Base-by-base conservation (phyloP, 2,329 filamentous ascomycete genomes). In the Stromatinia cepivora region DNA sequence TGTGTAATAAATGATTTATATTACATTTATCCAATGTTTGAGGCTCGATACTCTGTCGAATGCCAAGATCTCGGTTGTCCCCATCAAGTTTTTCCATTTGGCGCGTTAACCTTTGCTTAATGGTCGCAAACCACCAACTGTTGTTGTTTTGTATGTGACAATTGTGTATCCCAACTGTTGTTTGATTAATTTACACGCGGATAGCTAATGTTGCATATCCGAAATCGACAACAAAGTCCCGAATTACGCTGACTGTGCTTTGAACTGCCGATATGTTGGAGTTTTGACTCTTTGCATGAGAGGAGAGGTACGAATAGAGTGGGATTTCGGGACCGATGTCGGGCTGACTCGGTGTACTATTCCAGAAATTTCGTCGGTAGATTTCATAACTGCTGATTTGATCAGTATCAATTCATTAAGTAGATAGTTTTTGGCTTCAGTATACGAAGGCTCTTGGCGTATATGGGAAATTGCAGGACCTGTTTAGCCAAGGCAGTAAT, bases 161-260 rank as follows among this genome's bases (percentile, higher is more conserved):
- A 10, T 9, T 20, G 15, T 50, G 17, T 25, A 15, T 52, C 28
- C 46, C 34, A 64, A 64, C 31, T 39, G 59, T 62, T 34, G 13
- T 36, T 22, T 48, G 7, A 8, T 17, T 64, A 28, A 64, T 15
- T 53, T 20, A 39, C 61, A 39, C 9, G 9, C 46, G 61, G n/a
- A 42, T 64, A 28, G 9, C 1, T 15, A 22, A 8, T 39, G 52
- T 17, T 52, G 61, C 48, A 64, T 52, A 52, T 28, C 46, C 31
- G 61, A 25, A 22, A 64, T 53, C 46, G 15, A 64, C 15, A 20
- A 15, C 17, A 52, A 57, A 63, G 59, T 63, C 59, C 59, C 31
- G 59, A 36, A 25, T 52, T n/a, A 28, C n/a, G 48, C 61, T 64
- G 61, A 64, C 61, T 64, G 61, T 53, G 34, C 36, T 52, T 53